These are phyloP conservation scores for Spergularia bocconei DNA, from an alignment of 148 eudicot genomes.

Conservation along the genomic window DNA sequence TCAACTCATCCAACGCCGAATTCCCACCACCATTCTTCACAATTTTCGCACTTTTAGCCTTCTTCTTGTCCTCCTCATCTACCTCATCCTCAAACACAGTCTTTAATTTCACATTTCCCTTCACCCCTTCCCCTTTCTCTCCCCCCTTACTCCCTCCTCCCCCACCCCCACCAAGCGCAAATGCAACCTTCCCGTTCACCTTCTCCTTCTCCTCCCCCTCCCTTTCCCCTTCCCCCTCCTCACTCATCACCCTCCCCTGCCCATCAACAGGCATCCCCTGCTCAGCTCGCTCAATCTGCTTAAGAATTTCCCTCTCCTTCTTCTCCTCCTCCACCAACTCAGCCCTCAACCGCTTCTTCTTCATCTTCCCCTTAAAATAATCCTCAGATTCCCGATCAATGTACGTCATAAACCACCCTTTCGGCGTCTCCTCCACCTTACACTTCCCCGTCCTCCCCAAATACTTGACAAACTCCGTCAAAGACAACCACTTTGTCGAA, in stretches of 20 bases:
- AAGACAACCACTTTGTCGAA: constrained; percentile 79
- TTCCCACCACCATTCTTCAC: constrained; percentile 25
- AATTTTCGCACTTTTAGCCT: constrained; percentile 27
- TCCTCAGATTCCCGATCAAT: constrained; percentile 90
- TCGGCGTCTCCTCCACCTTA: constrained; percentile 84
- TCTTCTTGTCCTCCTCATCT: constrained; percentile 29
- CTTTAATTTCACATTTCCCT: constrained; percentile 35
- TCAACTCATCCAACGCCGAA: constrained; percentile 76
- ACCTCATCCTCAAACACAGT: constrained; percentile 61
- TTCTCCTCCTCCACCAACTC: constrained; percentile 89
- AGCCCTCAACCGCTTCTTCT: constrained; percentile 70
- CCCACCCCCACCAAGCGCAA: constrained; percentile 32
- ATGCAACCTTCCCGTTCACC: constrained; percentile 22
- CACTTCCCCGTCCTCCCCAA: constrained; percentile 78
- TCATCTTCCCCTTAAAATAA: constrained; percentile 76
- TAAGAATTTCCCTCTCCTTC: constrained; percentile 72
- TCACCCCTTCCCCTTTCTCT: constrained; percentile 34
- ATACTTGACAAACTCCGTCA: constrained; percentile 83
- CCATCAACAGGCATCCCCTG: constrained; percentile 27
- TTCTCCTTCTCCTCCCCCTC: background rate
- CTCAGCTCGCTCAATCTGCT: constrained; percentile 77
- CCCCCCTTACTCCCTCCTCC: constrained; percentile 2
- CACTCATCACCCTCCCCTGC: background rate
- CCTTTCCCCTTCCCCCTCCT: constrained; percentile 9
- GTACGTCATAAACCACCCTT: constrained; percentile 92